Base-by-base conservation (phyloP, 164 flowering plant species). In the Annona squamosa region DNA sequence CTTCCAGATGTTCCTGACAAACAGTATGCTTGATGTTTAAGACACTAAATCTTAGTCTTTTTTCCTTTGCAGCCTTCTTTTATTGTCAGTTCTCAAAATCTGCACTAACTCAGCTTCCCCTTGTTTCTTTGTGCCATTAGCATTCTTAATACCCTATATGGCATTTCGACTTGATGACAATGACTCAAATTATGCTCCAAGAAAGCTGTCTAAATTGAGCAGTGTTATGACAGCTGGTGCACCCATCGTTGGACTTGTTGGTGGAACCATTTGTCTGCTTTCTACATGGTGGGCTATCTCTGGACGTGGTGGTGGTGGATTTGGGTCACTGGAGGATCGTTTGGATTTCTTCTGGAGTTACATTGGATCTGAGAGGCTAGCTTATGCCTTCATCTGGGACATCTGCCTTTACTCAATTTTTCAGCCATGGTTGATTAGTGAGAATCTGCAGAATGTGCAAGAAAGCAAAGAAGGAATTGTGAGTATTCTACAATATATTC, bases 361-460 rank as follows among this genome's bases (percentile, higher is more conserved):
- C 81, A 76, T 91, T 42, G 89, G 87, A 46, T 90, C 98, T 45
- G 99, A 95, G 77, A 84, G 99, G 73, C 82, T 91, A 67, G 96
- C 97, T 67, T 95, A 95, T 82, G 97, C 99, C 52, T 95, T 95
- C 86, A 85, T 95, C 19, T 93, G 98, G 99, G 99, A 95, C 74
- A 86, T 93, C 56, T 80, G 81, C 72, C 87, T 95, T 52, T 93
- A 95, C 83, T 73, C 65, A 47, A 73, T 91, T 68, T 93, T 95
- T 82, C 99, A 95, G 85, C 97, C 99, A 47, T 93, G 97, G 98
- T 79, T 95, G 81, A 89, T 93, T 4, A 91, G 94, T 46, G 97
- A 86, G 42, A 95, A 95, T 86, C 80, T 93, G 18, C 85, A 77
- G 77, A 95, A 91, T 77, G 82, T 95, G 48, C 76, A 83, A 75